Conservation (phyloP, 2,329 filamentous ascomycete species). For the Penicillium decumbens region DNA sequence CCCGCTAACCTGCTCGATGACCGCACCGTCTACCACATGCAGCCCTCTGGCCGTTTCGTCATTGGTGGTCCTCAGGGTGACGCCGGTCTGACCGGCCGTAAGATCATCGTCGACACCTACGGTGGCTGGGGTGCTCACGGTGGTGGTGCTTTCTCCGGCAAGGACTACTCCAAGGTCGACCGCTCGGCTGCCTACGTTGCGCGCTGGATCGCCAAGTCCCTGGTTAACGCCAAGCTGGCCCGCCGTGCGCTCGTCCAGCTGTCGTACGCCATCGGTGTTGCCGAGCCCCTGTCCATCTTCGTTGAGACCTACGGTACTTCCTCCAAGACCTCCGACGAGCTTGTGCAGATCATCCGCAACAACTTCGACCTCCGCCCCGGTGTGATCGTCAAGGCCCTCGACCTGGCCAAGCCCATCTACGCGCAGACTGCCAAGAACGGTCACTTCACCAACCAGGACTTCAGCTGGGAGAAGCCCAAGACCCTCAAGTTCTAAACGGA, state of each 20-base stretch:
- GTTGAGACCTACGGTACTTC: constrained; percentile 98
- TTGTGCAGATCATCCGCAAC: constrained; percentile 86
- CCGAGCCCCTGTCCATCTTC: constrained; percentile 95
- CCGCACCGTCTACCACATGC: constrained; percentile 94
- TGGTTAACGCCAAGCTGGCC: constrained; percentile 81
- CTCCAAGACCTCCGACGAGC: constrained; percentile 79
- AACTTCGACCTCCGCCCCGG: constrained; percentile 98
- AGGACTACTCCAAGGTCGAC: constrained; percentile 99
- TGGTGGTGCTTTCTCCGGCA: constrained; percentile 99
- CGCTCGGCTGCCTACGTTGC: constrained; percentile 95
- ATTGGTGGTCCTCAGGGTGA: constrained; percentile 99
- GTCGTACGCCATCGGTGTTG: constrained; percentile 98
- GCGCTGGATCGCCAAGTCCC: constrained; percentile 98
- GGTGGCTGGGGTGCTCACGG: constrained; percentile 99
- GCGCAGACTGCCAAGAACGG: constrained; percentile 98
- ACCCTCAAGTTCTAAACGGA: constrained; percentile 73
- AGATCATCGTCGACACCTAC: constrained; percentile 99
- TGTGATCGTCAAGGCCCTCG: constrained; percentile 97
- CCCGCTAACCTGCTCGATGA: constrained; percentile 88
- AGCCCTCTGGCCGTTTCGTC: constrained; percentile 97
- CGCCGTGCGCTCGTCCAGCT: constrained; percentile 95
- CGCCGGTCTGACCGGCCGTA: constrained; percentile 94
- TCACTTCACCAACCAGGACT: constrained; percentile 98
- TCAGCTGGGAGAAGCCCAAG: constrained; percentile 99
- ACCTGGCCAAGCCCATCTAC: constrained; percentile 95